These are phyloP conservation scores for Leptographium radiaticola DNA, from an alignment of 2,329 filamentous ascomycete genomes.

Conservation along the genomic window DNA sequence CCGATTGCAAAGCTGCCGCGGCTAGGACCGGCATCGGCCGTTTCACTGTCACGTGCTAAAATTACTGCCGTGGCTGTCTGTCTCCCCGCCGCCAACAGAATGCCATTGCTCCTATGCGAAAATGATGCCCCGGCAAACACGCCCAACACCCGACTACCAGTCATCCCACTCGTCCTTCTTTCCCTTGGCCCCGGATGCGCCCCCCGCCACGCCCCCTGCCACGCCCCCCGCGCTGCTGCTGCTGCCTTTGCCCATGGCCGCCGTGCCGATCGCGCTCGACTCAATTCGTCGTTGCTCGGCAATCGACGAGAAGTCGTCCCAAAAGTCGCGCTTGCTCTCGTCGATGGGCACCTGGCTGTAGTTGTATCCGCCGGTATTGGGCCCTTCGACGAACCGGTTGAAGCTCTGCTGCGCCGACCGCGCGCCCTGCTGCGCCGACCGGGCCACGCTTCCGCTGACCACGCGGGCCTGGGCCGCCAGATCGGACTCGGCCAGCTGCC, in stretches of 20 bases:
- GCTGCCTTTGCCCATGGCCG: slow-evolving; percentile 43
- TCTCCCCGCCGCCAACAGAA: neutral
- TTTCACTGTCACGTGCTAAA: slow-evolving; percentile 10
- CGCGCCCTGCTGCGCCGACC: slow-evolving; percentile 55
- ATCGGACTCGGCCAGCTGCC: slow-evolving; percentile 65
- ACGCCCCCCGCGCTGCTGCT: neutral
- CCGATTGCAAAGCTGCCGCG: slow-evolving; percentile 2
- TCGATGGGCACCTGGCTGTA: slow-evolving; percentile 32
- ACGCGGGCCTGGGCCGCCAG: slow-evolving; percentile 54
- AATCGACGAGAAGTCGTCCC: slow-evolving; percentile 74
- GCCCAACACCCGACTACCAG: slow-evolving; percentile 26
- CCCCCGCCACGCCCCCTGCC: neutral
- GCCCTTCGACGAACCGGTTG: slow-evolving; percentile 77
- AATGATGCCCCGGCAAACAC: neutral
- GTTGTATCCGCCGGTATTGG: slow-evolving; percentile 18
- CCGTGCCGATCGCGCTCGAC: slow-evolving; percentile 42
- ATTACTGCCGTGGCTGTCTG: neutral
- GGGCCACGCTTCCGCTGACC: slow-evolving; percentile 52
- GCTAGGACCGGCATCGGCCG: slow-evolving; percentile 13
- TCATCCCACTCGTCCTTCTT: slow-evolving; percentile 52
- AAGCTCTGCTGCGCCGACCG: slow-evolving; percentile 67
- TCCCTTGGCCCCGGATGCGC: slow-evolving; percentile 20
- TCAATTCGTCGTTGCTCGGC: slow-evolving; percentile 38
- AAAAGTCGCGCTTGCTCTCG: slow-evolving; percentile 69
- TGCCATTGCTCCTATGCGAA: neutral